phyloP scores from a whole-genome alignment of 1,139 yeast species.

The Candida smagusa region DNA sequence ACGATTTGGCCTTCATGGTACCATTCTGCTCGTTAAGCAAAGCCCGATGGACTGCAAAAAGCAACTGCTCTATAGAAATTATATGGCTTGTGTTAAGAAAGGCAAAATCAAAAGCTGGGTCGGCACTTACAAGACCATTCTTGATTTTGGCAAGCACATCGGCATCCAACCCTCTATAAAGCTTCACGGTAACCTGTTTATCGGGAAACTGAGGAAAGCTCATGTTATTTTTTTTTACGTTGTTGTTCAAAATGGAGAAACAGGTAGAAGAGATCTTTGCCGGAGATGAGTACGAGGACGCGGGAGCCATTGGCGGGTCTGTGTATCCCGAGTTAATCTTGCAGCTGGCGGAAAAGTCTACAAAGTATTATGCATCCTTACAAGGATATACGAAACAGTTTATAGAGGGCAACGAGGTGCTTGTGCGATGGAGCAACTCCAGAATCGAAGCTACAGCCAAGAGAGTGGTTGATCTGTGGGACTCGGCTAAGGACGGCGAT shows the following conservation, averaged over 20 bases:
- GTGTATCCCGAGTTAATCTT: constrained; percentile 37
- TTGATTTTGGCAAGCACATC: constrained; percentile 25
- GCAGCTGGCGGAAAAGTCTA: constrained; percentile 30
- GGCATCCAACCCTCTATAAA: constrained; percentile 19
- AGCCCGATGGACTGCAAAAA: constrained; percentile 33
- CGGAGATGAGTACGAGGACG: constrained; percentile 1
- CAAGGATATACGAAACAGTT: constrained; percentile 39
- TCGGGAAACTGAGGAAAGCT: constrained; percentile 36
- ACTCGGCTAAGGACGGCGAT: constrained; percentile 9
- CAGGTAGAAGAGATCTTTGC: neutral
- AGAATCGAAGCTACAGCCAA: constrained; percentile 28
- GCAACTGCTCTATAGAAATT: constrained; percentile 36
- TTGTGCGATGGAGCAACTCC: constrained; percentile 37
- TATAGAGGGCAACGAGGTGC: constrained; percentile 16
- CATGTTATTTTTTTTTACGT: constrained; percentile 3
- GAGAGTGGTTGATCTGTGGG: constrained; percentile 29
- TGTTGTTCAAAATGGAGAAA: neutral
- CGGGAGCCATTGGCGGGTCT: neutral
- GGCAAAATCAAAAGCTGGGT: constrained; percentile 37
- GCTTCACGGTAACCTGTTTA: constrained; percentile 21
- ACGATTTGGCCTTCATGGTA: constrained; percentile 36
- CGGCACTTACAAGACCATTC: constrained; percentile 25
- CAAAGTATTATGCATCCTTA: constrained; percentile 29
- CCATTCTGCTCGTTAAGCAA: constrained; percentile 25
- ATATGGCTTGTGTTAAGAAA: constrained; percentile 38